Evolutionary conservation across 345 rosid species (phyloP), one percentile per base, ranked within the genome.

Genomic region (Syzygium grande): DNA sequence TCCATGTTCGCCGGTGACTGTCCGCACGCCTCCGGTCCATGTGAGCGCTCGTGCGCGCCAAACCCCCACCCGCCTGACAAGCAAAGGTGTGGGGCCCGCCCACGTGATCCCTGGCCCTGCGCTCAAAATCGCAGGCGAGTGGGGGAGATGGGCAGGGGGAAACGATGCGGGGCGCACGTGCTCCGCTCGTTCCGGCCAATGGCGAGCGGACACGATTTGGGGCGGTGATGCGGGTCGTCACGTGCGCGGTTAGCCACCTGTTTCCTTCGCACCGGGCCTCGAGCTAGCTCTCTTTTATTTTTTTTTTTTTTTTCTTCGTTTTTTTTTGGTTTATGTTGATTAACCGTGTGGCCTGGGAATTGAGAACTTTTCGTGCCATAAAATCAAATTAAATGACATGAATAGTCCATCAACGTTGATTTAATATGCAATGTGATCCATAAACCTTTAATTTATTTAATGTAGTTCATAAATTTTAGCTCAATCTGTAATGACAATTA

Each of bases 1-100:
- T 27, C 80, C 90, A 84, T 86, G 90, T 90, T 88, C 89, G 88
- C 34, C 59, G 15, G 83, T 25, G n/a, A 34, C 4, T 51, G 27
- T 12, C 25, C 52, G 83, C 86, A 59, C 23, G 19, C 68, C 52
- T 38, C 41, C 83, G 30, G 85, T 56, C 68, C 98, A 96, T 92
- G 97, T 95, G 98, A 91, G 49, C 80, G 93, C 96, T 93, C 94
- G 96, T 95, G 95, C 93, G 16, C 3, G 41, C 41, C 41, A 38
- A 0, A 3, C 41, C 41, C 41, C 41, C 41, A 4, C 6, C 4
- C 13, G 25, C 8, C 93, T 91, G 93, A 91, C 94, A 87, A 41
- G 43, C 43, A 5, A 41, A 87, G 7, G 1, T 2, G 6, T 9
- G 86, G 92, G 90, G 84, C 92, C 96, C 93, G 88, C 95, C 96